phyloP scores from a whole-genome alignment of 2,329 filamentous ascomycete species.

The Fusarium pilosicola region DNA sequence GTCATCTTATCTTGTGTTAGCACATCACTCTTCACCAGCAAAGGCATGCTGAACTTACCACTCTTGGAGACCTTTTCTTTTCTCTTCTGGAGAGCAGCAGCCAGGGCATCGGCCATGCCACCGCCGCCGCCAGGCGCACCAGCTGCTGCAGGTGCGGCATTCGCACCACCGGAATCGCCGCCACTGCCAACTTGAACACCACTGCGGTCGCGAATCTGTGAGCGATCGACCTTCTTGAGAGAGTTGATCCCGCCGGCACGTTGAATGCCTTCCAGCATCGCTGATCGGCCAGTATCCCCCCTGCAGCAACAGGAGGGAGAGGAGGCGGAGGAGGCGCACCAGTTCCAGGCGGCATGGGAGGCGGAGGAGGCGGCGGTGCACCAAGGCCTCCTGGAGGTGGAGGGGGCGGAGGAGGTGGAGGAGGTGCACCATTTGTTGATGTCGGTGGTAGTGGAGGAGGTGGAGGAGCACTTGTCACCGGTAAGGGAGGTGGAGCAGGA shows the following conservation, averaged over 20 bases:
- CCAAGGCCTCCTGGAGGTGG: conserved; percentile 52
- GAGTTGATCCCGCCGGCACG: conserved; percentile 72
- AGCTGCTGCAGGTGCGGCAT: conserved; percentile 62
- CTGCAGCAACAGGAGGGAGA: conserved; percentile 55
- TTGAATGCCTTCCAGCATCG: conserved; percentile 77
- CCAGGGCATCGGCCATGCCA: conserved; percentile 84
- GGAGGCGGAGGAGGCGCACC: conserved; percentile 49
- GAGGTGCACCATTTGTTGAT: conserved; percentile 12
- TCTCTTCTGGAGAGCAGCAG: conserved; percentile 79
- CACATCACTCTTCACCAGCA: background rate
- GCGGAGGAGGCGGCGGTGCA: conserved; percentile 44
- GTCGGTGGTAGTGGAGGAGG: conserved; percentile 44
- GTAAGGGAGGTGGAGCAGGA: conserved; percentile 54
- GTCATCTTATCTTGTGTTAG: conserved; percentile 66
- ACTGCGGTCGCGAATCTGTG: conserved; percentile 77
- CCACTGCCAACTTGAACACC: conserved; percentile 64
- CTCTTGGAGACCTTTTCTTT: conserved; percentile 95
- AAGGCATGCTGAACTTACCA: conserved; percentile 71
- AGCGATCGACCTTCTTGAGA: conserved; percentile 79
- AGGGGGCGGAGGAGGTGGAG: conserved; percentile 62
- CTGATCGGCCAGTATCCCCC: conserved; percentile 61
- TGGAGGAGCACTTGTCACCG: conserved; percentile 55
- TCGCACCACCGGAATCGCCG: conserved; percentile 62
- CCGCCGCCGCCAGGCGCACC: conserved; percentile 66
- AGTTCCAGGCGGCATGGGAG: background rate